These are phyloP conservation scores for Bipolaris oryzae DNA, from an alignment of 2,329 filamentous ascomycete species.

Conservation along the genomic window DNA sequence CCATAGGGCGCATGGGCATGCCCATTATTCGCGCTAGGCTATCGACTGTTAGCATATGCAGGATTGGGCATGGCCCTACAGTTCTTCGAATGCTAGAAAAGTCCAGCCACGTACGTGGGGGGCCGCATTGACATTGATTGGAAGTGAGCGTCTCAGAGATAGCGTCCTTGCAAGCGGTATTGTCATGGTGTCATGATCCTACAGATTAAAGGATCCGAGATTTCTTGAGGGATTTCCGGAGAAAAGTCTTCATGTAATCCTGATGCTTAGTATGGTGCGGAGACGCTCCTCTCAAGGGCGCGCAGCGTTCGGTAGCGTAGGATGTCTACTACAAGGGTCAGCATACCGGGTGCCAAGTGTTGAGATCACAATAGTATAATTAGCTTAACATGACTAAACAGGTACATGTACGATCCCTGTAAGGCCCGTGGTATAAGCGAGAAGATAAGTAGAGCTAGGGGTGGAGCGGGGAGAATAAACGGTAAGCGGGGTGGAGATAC, in stretches of 20 bases:
- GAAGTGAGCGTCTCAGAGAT: neutral
- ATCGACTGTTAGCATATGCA: slow-evolving; percentile 4
- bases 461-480: slow-evolving; percentile 1
- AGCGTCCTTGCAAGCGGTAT: slow-evolving; percentile 3
- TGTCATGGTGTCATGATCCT: neutral
- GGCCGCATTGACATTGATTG: slow-evolving; percentile 1
- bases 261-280: slow-evolving; percentile 2
- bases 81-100: neutral
- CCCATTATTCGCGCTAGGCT: slow-evolving; percentile 4
- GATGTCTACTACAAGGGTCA: neutral
- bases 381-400: neutral
- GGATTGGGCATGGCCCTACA: slow-evolving; percentile 3
- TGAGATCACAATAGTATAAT: slow-evolving; percentile 11
- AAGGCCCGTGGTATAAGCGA: neutral
- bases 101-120: slow-evolving; percentile 6
- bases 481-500: slow-evolving; percentile 2
- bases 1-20: slow-evolving; percentile 7
- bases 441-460: neutral
- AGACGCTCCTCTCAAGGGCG: neutral
- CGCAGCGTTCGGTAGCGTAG: slow-evolving; percentile 7
- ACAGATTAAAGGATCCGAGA: neutral
- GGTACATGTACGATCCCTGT: neutral
- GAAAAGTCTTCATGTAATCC: slow-evolving; percentile 7
- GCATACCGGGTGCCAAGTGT: slow-evolving; percentile 5
- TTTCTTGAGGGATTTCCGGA: neutral